Conservation (phyloP, 306 rosid genomes). For the Begonia fuchsioides region DNA sequence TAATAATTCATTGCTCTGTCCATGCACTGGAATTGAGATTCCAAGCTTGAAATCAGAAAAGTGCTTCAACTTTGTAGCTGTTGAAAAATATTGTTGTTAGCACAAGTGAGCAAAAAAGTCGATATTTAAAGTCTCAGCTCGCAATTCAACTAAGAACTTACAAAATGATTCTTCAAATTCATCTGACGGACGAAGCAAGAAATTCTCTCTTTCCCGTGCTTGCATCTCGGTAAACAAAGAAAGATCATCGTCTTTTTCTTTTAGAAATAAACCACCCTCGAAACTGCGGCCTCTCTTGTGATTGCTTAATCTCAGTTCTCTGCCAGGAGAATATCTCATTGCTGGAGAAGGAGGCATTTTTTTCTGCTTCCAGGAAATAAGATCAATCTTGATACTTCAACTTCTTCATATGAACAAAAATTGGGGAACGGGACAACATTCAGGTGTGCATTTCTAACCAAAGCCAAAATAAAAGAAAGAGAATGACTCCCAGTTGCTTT, state of each 20-base stretch:
- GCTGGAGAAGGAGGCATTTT: slow-evolving; percentile 82
- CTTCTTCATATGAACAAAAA: slow-evolving; percentile 16
- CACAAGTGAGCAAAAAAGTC: too few relatives aligned
- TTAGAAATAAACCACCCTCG: slow-evolving; percentile 43
- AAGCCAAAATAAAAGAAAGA: slow-evolving; percentile 1
- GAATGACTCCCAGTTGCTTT: slow-evolving; percentile 5
- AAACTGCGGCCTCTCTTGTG: slow-evolving; percentile 69
- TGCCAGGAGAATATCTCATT: slow-evolving; percentile 56
- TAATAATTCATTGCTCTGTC: slow-evolving; percentile 60
- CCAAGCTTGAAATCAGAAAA: slow-evolving; percentile 56
- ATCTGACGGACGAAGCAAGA: slow-evolving; percentile 60
- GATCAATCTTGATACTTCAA: slow-evolving; percentile 11
- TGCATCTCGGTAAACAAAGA: slow-evolving; percentile 70
- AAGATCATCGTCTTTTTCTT: slow-evolving; percentile 68
- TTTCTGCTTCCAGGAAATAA: slow-evolving; percentile 19
- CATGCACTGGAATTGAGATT: slow-evolving; percentile 47
- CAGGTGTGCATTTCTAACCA: slow-evolving; percentile 1
- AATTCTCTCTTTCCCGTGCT: slow-evolving; percentile 46
- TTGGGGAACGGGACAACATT: slow-evolving; percentile 5
- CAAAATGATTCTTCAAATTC: slow-evolving; percentile 64
- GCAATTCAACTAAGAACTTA: slow-evolving; percentile 21
- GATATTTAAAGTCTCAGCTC: slow-evolving; percentile 5
- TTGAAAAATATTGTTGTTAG: slow-evolving; percentile 10
- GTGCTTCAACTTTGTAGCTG: slow-evolving; percentile 57
- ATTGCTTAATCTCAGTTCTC: slow-evolving; percentile 37